phyloP scores from a whole-genome alignment of 768 basidiomycete species.

The Russula sp. region DNA sequence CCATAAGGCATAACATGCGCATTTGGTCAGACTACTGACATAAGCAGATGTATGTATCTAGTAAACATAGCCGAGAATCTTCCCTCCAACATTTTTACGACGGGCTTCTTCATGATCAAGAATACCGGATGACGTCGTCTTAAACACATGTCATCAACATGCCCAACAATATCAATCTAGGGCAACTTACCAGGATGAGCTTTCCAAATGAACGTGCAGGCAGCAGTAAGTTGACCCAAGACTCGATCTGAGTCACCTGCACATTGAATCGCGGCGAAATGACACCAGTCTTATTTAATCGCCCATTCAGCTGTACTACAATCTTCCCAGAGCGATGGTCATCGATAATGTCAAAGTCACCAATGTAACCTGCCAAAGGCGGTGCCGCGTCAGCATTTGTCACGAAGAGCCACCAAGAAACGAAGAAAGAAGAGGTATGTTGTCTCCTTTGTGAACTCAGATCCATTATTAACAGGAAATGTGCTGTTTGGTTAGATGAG shows the following conservation, averaged over 20 bases:
- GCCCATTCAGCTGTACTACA: conserved; percentile 96
- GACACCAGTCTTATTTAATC: conserved; percentile 98
- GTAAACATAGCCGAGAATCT: conserved; percentile 89
- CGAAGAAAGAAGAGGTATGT: conserved; percentile 33
- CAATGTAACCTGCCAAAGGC: conserved; percentile 74
- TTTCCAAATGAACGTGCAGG: conserved; percentile 96
- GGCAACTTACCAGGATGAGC: conserved; percentile 76
- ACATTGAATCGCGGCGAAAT: conserved; percentile 99
- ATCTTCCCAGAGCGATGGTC: conserved; percentile 99
- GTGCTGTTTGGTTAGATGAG: conserved; percentile 53
- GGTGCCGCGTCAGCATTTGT: neutral
- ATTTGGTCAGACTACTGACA: neutral
- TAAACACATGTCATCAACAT: neutral
- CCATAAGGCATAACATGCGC: neutral
- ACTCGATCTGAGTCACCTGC: conserved; percentile 85
- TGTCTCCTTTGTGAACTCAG: conserved; percentile 52
- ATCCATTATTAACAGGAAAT: conserved; percentile 34
- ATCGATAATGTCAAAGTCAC: conserved; percentile 97
- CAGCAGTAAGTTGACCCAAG: conserved; percentile 94
- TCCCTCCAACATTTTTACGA: conserved; percentile 96
- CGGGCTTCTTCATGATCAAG: conserved; percentile 99
- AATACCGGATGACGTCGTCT: conserved; percentile 98
- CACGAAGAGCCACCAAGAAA: neutral
- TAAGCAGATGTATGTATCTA: conserved; percentile 35
- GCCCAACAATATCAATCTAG: neutral